Conservation (phyloP, 208 protist species). For the Angomonas deanei region DNA sequence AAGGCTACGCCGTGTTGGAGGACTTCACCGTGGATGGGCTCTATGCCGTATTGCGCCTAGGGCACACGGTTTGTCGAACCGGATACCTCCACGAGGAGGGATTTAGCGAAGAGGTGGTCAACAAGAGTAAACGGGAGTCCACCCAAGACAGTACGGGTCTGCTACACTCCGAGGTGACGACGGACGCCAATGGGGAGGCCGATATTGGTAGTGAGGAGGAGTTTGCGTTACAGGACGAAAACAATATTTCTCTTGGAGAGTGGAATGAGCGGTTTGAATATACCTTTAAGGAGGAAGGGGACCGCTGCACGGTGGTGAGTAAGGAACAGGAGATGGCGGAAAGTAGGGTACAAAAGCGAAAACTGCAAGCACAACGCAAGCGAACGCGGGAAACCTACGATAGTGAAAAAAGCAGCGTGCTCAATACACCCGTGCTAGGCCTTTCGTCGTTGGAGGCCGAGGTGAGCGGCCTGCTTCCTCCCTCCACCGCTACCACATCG, state of each 20-base stretch:
- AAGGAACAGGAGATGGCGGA: not conserved
- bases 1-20: not conserved
- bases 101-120: not conserved
- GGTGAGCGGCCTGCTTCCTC: not conserved
- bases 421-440: not conserved
- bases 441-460: not conserved
- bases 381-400: not conserved
- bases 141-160: not conserved
- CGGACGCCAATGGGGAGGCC: not conserved
- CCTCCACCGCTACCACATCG: not conserved
- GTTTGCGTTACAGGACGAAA: slow-evolving; percentile 2
- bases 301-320: not conserved
- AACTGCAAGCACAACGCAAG: not conserved
- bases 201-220: slow-evolving; percentile 1
- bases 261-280: slow-evolving; percentile 58
- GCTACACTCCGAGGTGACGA: not conserved
- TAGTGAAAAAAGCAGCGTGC: not conserved
- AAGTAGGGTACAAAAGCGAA: not conserved
- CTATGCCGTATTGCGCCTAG: slow-evolving; percentile 53
- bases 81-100: slow-evolving; percentile 17
- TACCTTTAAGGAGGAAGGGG: slow-evolving; percentile 10
- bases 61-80: slow-evolving; percentile 36
- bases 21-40: slow-evolving; percentile 19
- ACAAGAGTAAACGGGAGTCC: not conserved
- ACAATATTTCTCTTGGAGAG: not conserved